Evolutionary conservation across 805 yeast genomes (phyloP), one percentile per base, ranked within the genome.

Genomic region (Candida ulmi): DNA sequence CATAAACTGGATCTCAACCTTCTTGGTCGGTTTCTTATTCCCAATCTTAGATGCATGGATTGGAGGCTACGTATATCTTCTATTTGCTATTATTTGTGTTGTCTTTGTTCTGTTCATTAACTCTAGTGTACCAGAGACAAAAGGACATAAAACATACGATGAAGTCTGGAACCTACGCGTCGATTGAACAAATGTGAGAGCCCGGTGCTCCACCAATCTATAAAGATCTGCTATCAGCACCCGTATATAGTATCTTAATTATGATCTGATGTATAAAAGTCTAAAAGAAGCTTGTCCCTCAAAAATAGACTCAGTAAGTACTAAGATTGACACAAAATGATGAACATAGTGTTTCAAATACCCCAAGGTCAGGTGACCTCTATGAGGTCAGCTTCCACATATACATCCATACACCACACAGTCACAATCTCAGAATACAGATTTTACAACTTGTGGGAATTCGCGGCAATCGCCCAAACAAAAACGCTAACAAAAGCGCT

Each of bases 1-100:
- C 12, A 76, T 86, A 66, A 93, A 91, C 59, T 91, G 97, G 97
- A 50, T 86, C 11, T 83, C 95, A 9, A 88, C 96, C 0, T 91
- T 93, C 54, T 49, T 80, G 1, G 78, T 87, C 25, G 96, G 95
- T 1, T 83, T 71, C 45, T 55, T 79, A 17, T 91, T 93, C 69
- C 99, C 99, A 1, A 61, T 81, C 4, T 58, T 85, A 19, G 79
- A 82, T 57, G 61, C 65, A 12, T 46, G 61, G 40, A 58, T 90
- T 30, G 96, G 96, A 9, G 88, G 96, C 0, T 77, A 74, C 35
- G 88, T 84, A 23, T 93, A 86, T 65, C 67, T 78, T 41, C 55
- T 86, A 9, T 90, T 93, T 60, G 78, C 90, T 0, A 39, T 61
- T 4, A 70, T 77, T 48, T 77, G 90, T 51, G 62, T 62, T 1